phyloP scores from a whole-genome alignment of 352 stramenopile genomes.

The Blastocystis sp. region DNA sequence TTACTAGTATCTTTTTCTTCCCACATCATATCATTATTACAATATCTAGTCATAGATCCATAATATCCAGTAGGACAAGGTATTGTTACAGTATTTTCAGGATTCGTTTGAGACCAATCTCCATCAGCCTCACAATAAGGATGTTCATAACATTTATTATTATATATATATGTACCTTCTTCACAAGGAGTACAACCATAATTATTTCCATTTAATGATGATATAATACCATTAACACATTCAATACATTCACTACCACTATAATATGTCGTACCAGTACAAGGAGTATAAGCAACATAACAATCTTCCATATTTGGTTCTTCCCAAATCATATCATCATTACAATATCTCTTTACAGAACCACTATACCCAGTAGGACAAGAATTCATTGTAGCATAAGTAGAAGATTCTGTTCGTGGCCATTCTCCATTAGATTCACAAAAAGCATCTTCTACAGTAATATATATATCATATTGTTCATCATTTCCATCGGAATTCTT shows the following conservation, averaged over 20 bases:
- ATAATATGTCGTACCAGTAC: too few relatives aligned
- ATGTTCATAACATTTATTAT: too few relatives aligned
- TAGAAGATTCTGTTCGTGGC: background rate
- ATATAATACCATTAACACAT: too few relatives aligned
- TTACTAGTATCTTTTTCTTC: too few relatives aligned
- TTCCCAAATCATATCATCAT: background rate
- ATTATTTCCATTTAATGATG: too few relatives aligned
- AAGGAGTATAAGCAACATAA: too few relatives aligned
- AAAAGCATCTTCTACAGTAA: background rate
- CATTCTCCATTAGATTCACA: conserved; percentile 8
- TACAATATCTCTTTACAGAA: conserved; percentile 1
- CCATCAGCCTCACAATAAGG: conserved; percentile 23
- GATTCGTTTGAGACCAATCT: conserved; percentile 18
- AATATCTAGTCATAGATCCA: conserved; percentile 30
- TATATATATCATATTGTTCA: too few relatives aligned
- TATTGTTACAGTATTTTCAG: conserved; percentile 8
- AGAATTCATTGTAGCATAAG: background rate
- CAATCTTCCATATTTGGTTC: too few relatives aligned
- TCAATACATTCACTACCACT: too few relatives aligned
- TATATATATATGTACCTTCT: too few relatives aligned
- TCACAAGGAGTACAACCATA: too few relatives aligned
- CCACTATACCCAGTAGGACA: conserved; percentile 23
- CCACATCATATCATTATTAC: conserved; percentile 10
- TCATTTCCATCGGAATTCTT: too few relatives aligned
- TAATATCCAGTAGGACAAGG: conserved; percentile 9